Base-by-base conservation (phyloP, 352 stramenopile species). In the Salisapilia sapeloensis region DNA sequence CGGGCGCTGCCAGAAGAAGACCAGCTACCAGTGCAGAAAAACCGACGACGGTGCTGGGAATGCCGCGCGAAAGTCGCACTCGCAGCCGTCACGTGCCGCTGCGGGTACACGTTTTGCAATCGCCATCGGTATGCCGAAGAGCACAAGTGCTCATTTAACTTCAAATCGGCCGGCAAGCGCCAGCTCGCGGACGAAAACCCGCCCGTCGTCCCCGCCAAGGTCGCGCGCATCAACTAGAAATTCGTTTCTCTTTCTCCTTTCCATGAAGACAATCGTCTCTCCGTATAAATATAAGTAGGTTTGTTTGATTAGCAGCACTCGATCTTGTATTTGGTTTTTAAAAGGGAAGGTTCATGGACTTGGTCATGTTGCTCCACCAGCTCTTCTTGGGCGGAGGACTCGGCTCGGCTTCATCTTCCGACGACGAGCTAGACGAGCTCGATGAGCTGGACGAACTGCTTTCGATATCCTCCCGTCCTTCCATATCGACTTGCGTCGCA, bases 91-190 rank as follows among this genome's bases (percentile, higher is more conserved):
- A 80, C 59, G 20, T 95, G 82, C 41, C 69, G 71, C 16, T 95
- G 82, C 56, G 77, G 81, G 33, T 93, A 79, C 46, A 84, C 78
- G 26, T 95, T 92, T 50, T 95, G 82, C 43, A 67, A 63, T 35
- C 75, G 77, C 35, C 82, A 95, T 43, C 74, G 81, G 2, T 93
- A 93, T 36, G 77, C 79, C 0, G 80, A 95, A 29, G 60, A 92
- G 40, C 82, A 93, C 67, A 55, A 59, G 21, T 93, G 79, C 49
- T 46, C 50, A 0, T 93, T 90, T 42, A 81, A 93, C 52, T 93
- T 92, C 38, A 89, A 86, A 43, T 59, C 51, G 16, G 57, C 66
- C 0, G 77, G 60, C 21, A 90, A 91, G 50, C 62, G 67, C 17
- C 83, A 87, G 33, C 53, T 94, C 0, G 59, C 78, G 42, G 65